Evolutionary conservation across 176 grass and related monocot species (phyloP), one percentile per base, ranked within the genome.

Genomic region (Bothriochloa decipiens): DNA sequence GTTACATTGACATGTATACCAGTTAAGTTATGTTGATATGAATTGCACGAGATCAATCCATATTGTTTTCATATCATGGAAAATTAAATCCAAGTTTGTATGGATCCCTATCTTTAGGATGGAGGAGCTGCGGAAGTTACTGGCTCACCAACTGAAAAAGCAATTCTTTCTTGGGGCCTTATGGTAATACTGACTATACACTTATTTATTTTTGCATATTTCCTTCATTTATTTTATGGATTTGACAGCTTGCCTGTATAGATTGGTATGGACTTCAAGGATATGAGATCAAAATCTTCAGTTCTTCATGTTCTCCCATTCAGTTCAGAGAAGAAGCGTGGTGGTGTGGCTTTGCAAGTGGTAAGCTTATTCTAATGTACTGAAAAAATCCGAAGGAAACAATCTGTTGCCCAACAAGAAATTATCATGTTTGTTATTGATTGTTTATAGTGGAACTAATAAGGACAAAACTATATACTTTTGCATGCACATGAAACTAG

Each of bases 141-240:
- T 46, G 96, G 93, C 41, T 90, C 96, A 42, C 96, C 96, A 89
- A 98, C 96, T 53, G 96, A 98, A 86, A 98, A 95, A 33, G 89
- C 93, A 18, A 83, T 98, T 76, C 91, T 98, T 90, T 95, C 80
- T 66, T 98, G 96, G 93, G 93, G 93, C 41, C 84, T 93, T 77
- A 92, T 89, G 92, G 96, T 95, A 91, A 93, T 93, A 77, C 63
- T 41, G 32, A 49, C 42, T 52, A 78, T 58, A 72, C 49, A 2
- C 35, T 36, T 5, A 77, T 57, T 77, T 39, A 62, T 70, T 81
- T 70, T 10, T 22, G 39, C 85, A 52, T 28, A 50, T 45, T 55
- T 58, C 83, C 43, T 57, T 74, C 33, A 67, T 6, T 20, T 39
- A 68, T 73, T 74, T 55, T 15, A 65, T 75, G 66, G 7, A 66